These are phyloP conservation scores for Pythium aristosporum DNA, from an alignment of 352 stramenopile species.

Conservation along the genomic window DNA sequence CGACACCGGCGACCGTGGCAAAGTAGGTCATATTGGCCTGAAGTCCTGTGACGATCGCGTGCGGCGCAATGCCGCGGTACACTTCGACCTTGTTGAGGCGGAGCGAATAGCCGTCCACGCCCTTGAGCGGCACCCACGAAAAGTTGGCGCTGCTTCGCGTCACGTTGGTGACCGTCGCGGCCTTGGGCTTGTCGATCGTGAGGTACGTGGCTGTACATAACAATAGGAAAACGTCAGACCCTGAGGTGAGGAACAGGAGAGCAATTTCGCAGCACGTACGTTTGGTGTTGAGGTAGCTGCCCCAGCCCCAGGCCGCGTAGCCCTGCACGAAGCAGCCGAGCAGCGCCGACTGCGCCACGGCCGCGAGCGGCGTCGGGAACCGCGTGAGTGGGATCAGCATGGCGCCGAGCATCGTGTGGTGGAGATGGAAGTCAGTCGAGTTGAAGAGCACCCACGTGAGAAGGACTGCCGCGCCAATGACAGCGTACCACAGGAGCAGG, in stretches of 20 bases:
- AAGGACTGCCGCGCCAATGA: constrained; percentile 32
- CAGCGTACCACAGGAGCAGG: constrained; percentile 37
- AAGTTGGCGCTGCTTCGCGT: constrained; percentile 39
- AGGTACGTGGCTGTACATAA: constrained; percentile 58
- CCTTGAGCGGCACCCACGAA: constrained; percentile 46
- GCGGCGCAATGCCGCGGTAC: constrained; percentile 53
- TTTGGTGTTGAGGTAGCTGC: constrained; percentile 58
- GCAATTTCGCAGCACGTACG: constrained; percentile 34
- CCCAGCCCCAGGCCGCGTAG: constrained; percentile 76
- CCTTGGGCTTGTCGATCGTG: constrained; percentile 41
- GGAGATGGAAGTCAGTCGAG: constrained; percentile 65
- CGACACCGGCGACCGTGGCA: constrained; percentile 61
- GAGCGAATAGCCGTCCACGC: constrained; percentile 69
- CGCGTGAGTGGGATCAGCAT: constrained; percentile 69
- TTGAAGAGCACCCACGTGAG: constrained; percentile 58
- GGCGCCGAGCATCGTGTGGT: constrained; percentile 72
- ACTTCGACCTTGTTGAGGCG: constrained; percentile 75
- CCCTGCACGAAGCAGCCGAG: constrained; percentile 73
- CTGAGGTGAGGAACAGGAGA: background rate
- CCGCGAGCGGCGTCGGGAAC: constrained; percentile 56
- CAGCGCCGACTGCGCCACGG: constrained; percentile 45
- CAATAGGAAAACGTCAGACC: constrained; percentile 1
- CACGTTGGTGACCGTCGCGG: constrained; percentile 42
- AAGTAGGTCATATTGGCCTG: constrained; percentile 77
- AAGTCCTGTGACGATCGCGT: constrained; percentile 39